A percentile compares a stretch with the other conserved stretches of the same genome.
These are phyloP conservation scores for Diaporthe caulivora DNA, from an alignment of 2,329 filamentous ascomycete species.

Conservation along the genomic window DNA sequence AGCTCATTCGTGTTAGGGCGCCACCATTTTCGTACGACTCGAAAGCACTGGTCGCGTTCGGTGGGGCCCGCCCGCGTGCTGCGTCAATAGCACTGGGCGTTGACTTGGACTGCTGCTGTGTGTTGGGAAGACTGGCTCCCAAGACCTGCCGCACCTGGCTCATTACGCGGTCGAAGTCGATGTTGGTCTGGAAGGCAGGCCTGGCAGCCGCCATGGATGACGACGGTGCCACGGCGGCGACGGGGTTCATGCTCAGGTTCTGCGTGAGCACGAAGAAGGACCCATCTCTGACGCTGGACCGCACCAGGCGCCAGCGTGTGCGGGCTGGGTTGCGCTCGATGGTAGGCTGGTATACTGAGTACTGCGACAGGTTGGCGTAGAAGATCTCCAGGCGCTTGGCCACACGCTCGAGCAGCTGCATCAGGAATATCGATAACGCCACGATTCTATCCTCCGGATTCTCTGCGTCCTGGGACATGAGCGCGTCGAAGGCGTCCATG, in stretches of 20 bases:
- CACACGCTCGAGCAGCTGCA: slow-evolving; percentile 66
- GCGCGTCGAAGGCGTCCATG: slow-evolving; percentile 66
- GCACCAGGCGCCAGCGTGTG: slow-evolving; percentile 64
- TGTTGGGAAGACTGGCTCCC: slow-evolving; percentile 39
- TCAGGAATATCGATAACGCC: slow-evolving; percentile 59
- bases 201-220: slow-evolving; percentile 36
- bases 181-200: slow-evolving; percentile 46
- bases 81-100: slow-evolving; percentile 58
- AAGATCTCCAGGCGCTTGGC: slow-evolving; percentile 64
- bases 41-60: slow-evolving; percentile 53
- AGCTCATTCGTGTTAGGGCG: slow-evolving; percentile 59
- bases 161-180: slow-evolving; percentile 61
- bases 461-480: slow-evolving; percentile 55
- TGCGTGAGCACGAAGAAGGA: slow-evolving; percentile 64
- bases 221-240: slow-evolving; percentile 45
- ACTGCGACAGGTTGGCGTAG: slow-evolving; percentile 62
- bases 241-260: slow-evolving; percentile 48
- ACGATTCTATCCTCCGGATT: slow-evolving; percentile 53
- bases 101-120: slow-evolving; percentile 41
- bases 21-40: slow-evolving; percentile 56
- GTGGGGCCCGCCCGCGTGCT: slow-evolving; percentile 49
- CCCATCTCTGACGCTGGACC: slow-evolving; percentile 61
- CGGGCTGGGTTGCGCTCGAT: slow-evolving; percentile 66
- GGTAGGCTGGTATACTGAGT: slow-evolving; percentile 63
- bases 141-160: slow-evolving; percentile 56